phyloP scores from a whole-genome alignment of 1,284 basidiomycete genomes.

The Papiliotrema terrestris region DNA sequence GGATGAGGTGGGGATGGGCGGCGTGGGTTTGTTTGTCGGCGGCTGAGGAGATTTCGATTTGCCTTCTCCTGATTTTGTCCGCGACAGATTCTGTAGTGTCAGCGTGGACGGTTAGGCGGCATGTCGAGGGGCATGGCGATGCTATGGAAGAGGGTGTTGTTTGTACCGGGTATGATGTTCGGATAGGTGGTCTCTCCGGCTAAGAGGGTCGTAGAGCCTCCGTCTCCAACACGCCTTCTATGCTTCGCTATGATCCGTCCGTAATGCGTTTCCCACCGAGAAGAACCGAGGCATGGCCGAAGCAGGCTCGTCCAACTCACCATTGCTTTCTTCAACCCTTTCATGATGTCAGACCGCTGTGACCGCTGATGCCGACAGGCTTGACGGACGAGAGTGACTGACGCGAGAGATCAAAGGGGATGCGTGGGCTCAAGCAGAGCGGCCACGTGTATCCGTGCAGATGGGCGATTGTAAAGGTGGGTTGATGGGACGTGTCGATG shows the following conservation, averaged over 20 bases:
- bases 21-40: slow-evolving; percentile 53
- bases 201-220: too few relatives aligned
- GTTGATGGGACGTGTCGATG: too few relatives aligned
- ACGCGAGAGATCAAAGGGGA: too few relatives aligned
- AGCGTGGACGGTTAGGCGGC: neutral
- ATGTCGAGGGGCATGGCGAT: too few relatives aligned
- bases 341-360: slow-evolving; percentile 57
- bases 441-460: too few relatives aligned
- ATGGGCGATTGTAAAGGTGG: too few relatives aligned
- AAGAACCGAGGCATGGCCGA: neutral
- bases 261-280: neutral
- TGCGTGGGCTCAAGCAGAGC: too few relatives aligned
- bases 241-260: neutral
- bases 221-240: neutral
- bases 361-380: neutral
- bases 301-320: slow-evolving; percentile 49
- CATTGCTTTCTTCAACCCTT: slow-evolving; percentile 83
- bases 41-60: slow-evolving; percentile 50
- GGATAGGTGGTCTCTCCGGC: slow-evolving; percentile 7
- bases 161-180: too few relatives aligned
- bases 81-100: slow-evolving; percentile 32
- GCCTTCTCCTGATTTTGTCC: slow-evolving; percentile 40
- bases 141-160: too few relatives aligned
- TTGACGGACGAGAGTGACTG: too few relatives aligned
- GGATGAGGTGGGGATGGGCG: slow-evolving; percentile 63